Conservation (phyloP, 2,329 filamentous ascomycete genomes). For the Neofusicoccum kwambonambiense region DNA sequence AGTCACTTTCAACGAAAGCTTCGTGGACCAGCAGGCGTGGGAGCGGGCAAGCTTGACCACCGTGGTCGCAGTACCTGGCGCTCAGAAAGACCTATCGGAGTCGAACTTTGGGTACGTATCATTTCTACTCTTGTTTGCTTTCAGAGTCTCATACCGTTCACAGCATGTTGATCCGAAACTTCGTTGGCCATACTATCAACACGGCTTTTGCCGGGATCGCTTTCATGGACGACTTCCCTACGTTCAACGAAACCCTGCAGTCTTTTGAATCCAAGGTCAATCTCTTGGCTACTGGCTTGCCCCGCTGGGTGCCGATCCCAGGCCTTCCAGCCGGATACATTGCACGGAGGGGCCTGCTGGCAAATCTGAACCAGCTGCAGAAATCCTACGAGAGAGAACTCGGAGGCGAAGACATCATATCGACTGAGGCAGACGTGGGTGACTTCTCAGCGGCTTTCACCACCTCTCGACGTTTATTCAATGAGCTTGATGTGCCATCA, state of each 20-base stretch:
- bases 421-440: slow-evolving; percentile 32
- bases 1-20: slow-evolving; percentile 58
- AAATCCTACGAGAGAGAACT: slow-evolving; percentile 31
- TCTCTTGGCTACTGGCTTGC: slow-evolving; percentile 54
- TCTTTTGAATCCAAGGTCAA: slow-evolving; percentile 55
- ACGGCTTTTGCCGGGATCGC: slow-evolving; percentile 54
- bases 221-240: slow-evolving; percentile 52
- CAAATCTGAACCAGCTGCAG: slow-evolving; percentile 28
- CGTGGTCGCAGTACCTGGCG: slow-evolving; percentile 40
- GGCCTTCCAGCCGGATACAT: slow-evolving; percentile 49
- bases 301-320: slow-evolving; percentile 56
- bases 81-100: slow-evolving; percentile 48
- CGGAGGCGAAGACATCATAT: slow-evolving; percentile 27
- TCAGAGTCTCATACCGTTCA: slow-evolving; percentile 30
- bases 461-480: slow-evolving; percentile 24
- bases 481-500: slow-evolving; percentile 19
- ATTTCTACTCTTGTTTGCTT: slow-evolving; percentile 25
- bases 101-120: slow-evolving; percentile 43
- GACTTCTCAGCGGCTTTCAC: slow-evolving; percentile 34
- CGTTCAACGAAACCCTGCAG: slow-evolving; percentile 56
- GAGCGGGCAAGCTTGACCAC: slow-evolving; percentile 53
- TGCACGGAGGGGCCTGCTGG: slow-evolving; percentile 29
- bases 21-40: slow-evolving; percentile 63
- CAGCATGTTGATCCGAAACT: slow-evolving; percentile 53
- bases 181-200: slow-evolving; percentile 53